phyloP scores from a whole-genome alignment of 73 alveolate genomes.

The Effrenium voratum region DNA sequence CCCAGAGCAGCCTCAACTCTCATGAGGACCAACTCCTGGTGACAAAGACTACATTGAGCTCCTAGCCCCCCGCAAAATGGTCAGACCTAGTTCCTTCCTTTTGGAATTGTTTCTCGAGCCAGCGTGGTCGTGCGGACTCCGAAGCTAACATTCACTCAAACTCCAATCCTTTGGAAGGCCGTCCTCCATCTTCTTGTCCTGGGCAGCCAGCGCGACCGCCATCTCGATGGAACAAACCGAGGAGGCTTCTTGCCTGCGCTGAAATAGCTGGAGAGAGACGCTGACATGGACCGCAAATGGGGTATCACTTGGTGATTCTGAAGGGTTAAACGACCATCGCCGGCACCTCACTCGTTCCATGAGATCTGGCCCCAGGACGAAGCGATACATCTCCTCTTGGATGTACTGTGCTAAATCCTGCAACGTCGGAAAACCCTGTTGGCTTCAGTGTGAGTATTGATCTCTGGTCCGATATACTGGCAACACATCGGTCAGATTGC shows the following conservation, averaged over 20 bases:
- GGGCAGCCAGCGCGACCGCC: conserved; percentile 71
- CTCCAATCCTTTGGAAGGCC: no score
- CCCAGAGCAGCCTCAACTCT: no score
- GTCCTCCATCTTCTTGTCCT: conserved; percentile 91
- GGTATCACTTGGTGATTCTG: neutral
- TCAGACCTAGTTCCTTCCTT: no score
- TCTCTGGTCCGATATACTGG: neutral
- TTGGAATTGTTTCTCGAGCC: no score
- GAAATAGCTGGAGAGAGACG: neutral
- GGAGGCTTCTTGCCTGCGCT: conserved; percentile 55
- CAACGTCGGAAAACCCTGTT: neutral
- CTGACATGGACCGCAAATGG: neutral
- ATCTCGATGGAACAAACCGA: conserved; percentile 8
- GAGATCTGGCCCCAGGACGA: conserved; percentile 78
- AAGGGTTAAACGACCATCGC: neutral
- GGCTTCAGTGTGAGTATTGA: neutral
- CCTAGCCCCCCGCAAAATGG: no score
- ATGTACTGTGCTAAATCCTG: conserved; percentile 80
- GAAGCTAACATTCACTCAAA: no score
- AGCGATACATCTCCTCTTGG: conserved; percentile 64
- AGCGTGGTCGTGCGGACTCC: no score
- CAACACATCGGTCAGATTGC: neutral
- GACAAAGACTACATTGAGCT: no score
- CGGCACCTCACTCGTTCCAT: conserved; percentile 65
- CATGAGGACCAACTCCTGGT: no score